Conservation (phyloP, 2,329 filamentous ascomycete species). For the Xylaria sp. region DNA sequence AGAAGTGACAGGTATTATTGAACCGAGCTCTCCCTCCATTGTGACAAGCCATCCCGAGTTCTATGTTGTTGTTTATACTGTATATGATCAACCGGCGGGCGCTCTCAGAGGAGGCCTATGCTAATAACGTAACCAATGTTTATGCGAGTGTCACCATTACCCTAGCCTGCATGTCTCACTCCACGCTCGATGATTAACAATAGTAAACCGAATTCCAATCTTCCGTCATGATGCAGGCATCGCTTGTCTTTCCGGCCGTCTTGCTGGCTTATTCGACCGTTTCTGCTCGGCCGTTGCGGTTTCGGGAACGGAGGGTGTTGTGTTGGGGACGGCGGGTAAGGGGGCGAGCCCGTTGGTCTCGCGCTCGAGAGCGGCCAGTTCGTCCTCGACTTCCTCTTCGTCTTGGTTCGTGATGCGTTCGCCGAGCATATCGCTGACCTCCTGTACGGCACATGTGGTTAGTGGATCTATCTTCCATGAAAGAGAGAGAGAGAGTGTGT, state of each 20-base stretch:
- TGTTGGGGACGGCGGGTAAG: conserved; percentile 49
- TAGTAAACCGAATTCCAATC: conserved; percentile 8
- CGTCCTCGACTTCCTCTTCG: conserved; percentile 97
- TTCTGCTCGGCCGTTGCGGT: conserved; percentile 32
- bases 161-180: conserved; percentile 9
- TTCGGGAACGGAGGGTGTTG: conserved; percentile 48
- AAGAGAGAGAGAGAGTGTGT: background rate
- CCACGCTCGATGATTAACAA: conserved; percentile 22
- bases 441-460: conserved; percentile 61
- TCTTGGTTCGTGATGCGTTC: conserved; percentile 92
- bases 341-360: conserved; percentile 57
- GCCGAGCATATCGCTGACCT: conserved; percentile 90
- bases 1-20: background rate
- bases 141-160: conserved; percentile 11
- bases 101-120: conserved; percentile 27
- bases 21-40: background rate
- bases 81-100: conserved; percentile 18
- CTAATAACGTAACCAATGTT: conserved; percentile 22
- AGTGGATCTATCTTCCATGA: conserved; percentile 9
- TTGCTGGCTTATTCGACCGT: conserved; percentile 33
- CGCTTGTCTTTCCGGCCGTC: conserved; percentile 51
- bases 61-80: background rate
- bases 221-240: conserved; percentile 53
- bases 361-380: conserved; percentile 82
- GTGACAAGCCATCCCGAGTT: background rate